Percentiles rank a stretch among this genome's conserved stretches.
These are phyloP conservation scores for Pseudonitzschia delicatissima DNA, from an alignment of 108 stramenopile genomes.

Conservation along the genomic window DNA sequence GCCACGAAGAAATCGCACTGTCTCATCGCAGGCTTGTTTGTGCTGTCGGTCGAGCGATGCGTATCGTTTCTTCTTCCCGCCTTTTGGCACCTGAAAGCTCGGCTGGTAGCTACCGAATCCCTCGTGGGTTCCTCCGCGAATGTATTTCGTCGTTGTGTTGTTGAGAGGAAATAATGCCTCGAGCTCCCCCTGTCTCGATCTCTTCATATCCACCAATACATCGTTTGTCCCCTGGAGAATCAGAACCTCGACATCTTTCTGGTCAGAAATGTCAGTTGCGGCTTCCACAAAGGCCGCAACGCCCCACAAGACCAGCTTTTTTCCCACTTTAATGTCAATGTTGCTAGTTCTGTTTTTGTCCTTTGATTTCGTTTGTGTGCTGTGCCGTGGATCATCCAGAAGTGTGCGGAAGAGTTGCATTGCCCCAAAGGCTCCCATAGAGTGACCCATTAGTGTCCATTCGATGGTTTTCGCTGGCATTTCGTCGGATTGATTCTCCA, in stretches of 20 bases:
- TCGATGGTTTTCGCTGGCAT: neutral
- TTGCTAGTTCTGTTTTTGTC: neutral
- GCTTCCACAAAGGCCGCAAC: constrained; percentile 21
- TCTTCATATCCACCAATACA: constrained; percentile 10
- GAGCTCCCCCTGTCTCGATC: constrained; percentile 1
- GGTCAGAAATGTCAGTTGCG: constrained; percentile 23
- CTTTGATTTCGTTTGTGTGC: neutral
- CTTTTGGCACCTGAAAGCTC: neutral
- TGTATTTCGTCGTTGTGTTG: neutral
- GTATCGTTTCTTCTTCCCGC: neutral
- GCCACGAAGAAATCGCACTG: constrained; percentile 3
- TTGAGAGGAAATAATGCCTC: constrained; percentile 22
- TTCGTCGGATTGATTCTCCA: neutral
- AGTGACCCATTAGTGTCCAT: constrained; percentile 42
- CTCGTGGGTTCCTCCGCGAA: constrained; percentile 33
- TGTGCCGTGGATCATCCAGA: neutral
- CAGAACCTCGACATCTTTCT: neutral
- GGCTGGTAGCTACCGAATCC: constrained; percentile 37
- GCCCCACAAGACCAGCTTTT: constrained; percentile 33
- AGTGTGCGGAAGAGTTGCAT: constrained; percentile 21
- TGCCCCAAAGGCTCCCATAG: constrained; percentile 39
- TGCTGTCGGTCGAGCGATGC: constrained; percentile 11
- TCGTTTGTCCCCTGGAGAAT: constrained; percentile 34
- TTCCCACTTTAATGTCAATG: neutral
- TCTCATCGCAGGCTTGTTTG: constrained; percentile 1